These are phyloP conservation scores for Tetrahymena malaccensis DNA, from an alignment of 73 alveolate species.

Conservation along the genomic window DNA sequence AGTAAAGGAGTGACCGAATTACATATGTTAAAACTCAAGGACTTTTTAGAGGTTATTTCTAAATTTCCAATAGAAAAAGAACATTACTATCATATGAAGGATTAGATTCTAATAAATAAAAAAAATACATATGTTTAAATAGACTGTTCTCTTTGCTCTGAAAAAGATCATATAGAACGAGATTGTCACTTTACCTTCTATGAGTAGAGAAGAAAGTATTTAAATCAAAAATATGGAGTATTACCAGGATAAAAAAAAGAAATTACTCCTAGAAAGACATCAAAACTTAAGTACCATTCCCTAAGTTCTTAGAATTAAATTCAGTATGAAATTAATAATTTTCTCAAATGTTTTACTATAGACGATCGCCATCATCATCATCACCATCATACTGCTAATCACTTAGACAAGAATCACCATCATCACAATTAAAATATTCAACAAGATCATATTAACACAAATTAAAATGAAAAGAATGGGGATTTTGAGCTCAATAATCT, in stretches of 20 bases:
- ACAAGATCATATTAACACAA: background rate
- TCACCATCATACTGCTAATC: background rate
- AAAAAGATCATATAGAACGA: background rate
- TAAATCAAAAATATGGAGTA: background rate
- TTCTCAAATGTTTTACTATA: background rate
- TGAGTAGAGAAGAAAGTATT: background rate
- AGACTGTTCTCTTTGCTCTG: background rate
- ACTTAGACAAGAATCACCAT: background rate
- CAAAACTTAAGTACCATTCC: background rate
- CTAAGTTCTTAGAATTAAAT: background rate
- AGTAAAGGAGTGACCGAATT: background rate
- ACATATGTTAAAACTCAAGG: background rate
- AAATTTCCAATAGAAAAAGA: background rate
- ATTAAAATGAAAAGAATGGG: background rate
- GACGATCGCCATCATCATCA: background rate
- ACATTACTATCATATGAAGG: background rate
- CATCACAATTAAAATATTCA: background rate
- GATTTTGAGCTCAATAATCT: background rate
- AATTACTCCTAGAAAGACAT: background rate
- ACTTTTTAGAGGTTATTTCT: background rate
- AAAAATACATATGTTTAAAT: background rate
- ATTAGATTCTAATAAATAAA: background rate
- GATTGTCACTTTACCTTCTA: background rate
- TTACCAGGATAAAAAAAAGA: background rate
- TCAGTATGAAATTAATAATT: background rate